A percentile compares a stretch with the other conserved stretches of the same genome.
Conservation (phyloP, 495 filamentous ascomycete genomes). For the Annulohypoxylon nitens region DNA sequence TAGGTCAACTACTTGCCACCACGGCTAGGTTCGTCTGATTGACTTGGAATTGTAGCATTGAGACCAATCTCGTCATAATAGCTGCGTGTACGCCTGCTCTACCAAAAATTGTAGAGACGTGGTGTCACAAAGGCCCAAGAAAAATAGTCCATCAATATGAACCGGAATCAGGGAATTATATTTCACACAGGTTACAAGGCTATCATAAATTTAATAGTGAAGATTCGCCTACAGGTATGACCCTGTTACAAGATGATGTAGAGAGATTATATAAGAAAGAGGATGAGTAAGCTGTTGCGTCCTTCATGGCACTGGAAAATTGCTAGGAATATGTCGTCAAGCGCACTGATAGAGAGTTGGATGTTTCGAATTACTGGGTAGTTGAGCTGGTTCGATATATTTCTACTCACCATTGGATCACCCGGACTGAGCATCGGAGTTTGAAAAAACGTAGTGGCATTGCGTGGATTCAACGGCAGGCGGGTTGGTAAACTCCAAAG, state of each 20-base stretch:
- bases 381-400: no score
- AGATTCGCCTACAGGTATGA: background rate
- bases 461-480: background rate
- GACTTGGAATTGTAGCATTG: background rate
- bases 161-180: background rate
- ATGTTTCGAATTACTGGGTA: no score
- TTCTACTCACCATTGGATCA: no score
- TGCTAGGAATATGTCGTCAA: no score
- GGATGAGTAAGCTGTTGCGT: no score
- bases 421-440: background rate
- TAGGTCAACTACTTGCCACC: background rate
- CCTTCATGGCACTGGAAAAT: no score
- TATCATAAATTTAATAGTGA: background rate
- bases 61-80: background rate
- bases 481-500: background rate
- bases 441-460: background rate
- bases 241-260: background rate
- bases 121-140: background rate
- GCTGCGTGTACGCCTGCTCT: background rate
- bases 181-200: background rate
- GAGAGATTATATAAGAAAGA: no score
- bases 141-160: background rate
- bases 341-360: no score
- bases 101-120: background rate
- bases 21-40: background rate